Evolutionary conservation across 192 early-diverging fungal species (phyloP).

Genomic region (Pilobolus umbonatus): DNA sequence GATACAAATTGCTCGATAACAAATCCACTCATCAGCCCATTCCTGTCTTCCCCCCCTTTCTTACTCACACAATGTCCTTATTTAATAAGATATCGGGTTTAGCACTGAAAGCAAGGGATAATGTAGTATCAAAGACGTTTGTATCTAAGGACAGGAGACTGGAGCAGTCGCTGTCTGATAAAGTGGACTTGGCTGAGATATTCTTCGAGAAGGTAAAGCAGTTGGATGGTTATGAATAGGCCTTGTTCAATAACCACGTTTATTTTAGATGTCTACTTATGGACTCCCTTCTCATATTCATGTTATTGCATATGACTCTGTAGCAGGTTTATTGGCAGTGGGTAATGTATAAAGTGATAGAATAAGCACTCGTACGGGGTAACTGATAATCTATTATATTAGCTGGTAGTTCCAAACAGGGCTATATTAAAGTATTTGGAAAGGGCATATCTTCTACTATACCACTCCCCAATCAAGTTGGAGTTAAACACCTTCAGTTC

Average conservation of each 20-base stretch:
- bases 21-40: background rate
- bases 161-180: constrained; percentile 20
- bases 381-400: background rate
- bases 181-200: constrained; percentile 10
- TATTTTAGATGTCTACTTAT: constrained; percentile 31
- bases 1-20: too few relatives aligned
- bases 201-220: constrained; percentile 4
- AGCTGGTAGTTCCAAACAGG: constrained; percentile 7
- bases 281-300: constrained; percentile 37
- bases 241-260: background rate
- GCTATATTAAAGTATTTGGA: constrained; percentile 43
- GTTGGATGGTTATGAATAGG: background rate
- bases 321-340: constrained; percentile 48
- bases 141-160: constrained; percentile 28
- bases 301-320: constrained; percentile 47
- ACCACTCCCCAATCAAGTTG: constrained; percentile 27
- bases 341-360: constrained; percentile 40
- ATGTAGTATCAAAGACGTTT: constrained; percentile 13
- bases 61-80: constrained; percentile 23
- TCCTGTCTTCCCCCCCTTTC: background rate
- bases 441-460: constrained; percentile 27
- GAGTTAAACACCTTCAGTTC: constrained; percentile 47
- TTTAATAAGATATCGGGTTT: constrained; percentile 29
- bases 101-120: constrained; percentile 27
- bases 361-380: too few relatives aligned